Base-by-base conservation (phyloP, 768 basidiomycete genomes). In the Mrakia blollopis region DNA sequence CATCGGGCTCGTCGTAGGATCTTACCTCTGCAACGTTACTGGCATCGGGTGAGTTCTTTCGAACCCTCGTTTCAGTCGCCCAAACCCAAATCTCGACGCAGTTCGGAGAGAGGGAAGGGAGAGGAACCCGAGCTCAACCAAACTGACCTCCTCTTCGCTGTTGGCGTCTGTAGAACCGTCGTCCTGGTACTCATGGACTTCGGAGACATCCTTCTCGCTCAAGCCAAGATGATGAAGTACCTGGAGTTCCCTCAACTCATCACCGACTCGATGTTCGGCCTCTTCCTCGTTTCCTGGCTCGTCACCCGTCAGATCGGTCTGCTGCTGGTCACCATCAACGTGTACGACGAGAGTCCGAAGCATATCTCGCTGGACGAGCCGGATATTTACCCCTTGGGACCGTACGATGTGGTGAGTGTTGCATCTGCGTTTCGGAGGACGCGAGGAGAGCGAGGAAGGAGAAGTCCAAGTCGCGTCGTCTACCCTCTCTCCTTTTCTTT, bases 171-270 rank as follows among this genome's bases (percentile, higher is more conserved):
- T 25, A 77, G 97, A 25, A 92, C 91, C 80, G 85, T 94, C 65
- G 89, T 97, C 78, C 91, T 97, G 88, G 87, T 92, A 71, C 85
- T 98, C 47, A 95, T 98, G 93, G 97, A 99, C 82, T 90, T 89
- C 82, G 92, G 91, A 82, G 97, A 99, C 85, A 92, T 98, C 72
- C 89, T 93, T 82, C 84, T 99, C 14, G 92, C 95, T 3, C 21
- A 60, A 23, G 96, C 94, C 14, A 99, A 99, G 84, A 96, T 98
- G 92, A 84, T 92, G 79, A 90, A 91, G 75, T 99, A 98, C 83
- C 86, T 95, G n/a, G 85, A 85, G 23, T 83, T 90, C 60, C 84
- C 86, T 47, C 87, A 88, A 79, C 83, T 87, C n/a, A 82, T 88
- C 18, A 91, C 91, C 74, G 94, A 98, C 83, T 80, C 85, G 37